phyloP scores from a whole-genome alignment of 2,329 filamentous ascomycete species.

The Aspergillus felis region DNA sequence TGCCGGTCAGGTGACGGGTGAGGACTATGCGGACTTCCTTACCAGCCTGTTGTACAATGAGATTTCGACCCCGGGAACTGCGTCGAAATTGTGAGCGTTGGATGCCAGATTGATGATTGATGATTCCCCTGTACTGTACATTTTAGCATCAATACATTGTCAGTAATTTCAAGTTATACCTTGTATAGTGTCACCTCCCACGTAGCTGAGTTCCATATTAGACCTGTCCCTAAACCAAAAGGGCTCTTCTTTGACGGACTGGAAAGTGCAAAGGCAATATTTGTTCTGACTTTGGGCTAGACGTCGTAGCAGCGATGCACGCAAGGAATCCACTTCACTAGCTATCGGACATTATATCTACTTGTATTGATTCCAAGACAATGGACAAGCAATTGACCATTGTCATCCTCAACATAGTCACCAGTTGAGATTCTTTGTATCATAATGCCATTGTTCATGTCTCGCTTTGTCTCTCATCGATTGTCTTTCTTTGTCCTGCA shows the following conservation, averaged over 20 bases:
- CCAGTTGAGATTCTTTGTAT: not conserved
- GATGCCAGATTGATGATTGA: not conserved
- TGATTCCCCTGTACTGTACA: not conserved
- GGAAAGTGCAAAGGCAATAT: not conserved
- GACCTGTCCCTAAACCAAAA: not conserved
- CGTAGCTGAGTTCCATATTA: not conserved
- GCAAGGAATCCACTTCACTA: no score
- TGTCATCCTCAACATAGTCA: not conserved
- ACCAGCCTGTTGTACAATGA: conserved; percentile 73
- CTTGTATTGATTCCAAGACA: not conserved
- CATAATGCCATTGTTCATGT: not conserved
- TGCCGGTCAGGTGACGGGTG: conserved; percentile 84
- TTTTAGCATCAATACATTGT: not conserved
- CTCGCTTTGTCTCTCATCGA: not conserved
- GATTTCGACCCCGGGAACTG: conserved; percentile 58
- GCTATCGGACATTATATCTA: not conserved
- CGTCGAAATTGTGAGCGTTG: conserved; percentile 58
- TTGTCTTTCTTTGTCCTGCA: not conserved
- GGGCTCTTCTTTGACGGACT: not conserved
- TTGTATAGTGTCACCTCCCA: not conserved
- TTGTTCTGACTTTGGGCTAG: not conserved
- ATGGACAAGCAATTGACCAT: not conserved
- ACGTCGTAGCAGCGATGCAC: no score
- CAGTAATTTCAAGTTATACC: not conserved
- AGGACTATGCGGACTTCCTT: conserved; percentile 96